Base-by-base conservation (phyloP, 495 filamentous ascomycete genomes). In the Neurospora sp. region DNA sequence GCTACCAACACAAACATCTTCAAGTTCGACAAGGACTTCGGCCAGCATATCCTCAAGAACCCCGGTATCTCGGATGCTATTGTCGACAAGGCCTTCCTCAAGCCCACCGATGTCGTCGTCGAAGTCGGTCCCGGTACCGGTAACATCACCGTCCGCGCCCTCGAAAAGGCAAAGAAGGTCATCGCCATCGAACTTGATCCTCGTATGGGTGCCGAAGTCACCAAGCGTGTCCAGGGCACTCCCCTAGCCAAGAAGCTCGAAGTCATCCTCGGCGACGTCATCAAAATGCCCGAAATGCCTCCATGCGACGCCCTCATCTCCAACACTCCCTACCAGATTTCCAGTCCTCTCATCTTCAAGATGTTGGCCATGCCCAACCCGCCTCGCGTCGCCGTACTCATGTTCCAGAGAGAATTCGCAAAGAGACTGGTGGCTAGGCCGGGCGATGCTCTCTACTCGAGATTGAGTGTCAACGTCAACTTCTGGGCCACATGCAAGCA, bases 21-120 rank as follows among this genome's bases (percentile, higher is more conserved):
- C 87, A 87, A 88, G 76, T 88, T 88, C 80, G 85, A 84, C 80
- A 84, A 84, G 73, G 83, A 85, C 73, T 82, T 80, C 69, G 83
- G 95, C 74, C 95, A 98, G 84, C 95, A 98, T 82, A 93, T 98
- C 71, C 87, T 98, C 77, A 97, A 97, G 84, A 98, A 98, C 83
- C 94, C 94, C 21, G 94, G 93, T 73, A 93, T 98, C 73, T 93
- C 94, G 21, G 90, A 94, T 80, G 91, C 91, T 34, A 98, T 97
- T 69, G 86, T 87, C 38, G 87, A 92, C 70, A 98, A 98, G 83
- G 93, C 95, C 36, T 88, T 89, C 72, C 88, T 98, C 21, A 97
- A 97, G 78, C 94, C 94, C 66, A 93, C 91, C 40, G 95, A 97
- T 84, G 89, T 91, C 8, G 83, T 89, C 4, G 81, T 83, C 21